Evolutionary conservation across 768 basidiomycete genomes (phyloP), one percentile per base, ranked within the genome.

Genomic region (Phaffia tasmanica): DNA sequence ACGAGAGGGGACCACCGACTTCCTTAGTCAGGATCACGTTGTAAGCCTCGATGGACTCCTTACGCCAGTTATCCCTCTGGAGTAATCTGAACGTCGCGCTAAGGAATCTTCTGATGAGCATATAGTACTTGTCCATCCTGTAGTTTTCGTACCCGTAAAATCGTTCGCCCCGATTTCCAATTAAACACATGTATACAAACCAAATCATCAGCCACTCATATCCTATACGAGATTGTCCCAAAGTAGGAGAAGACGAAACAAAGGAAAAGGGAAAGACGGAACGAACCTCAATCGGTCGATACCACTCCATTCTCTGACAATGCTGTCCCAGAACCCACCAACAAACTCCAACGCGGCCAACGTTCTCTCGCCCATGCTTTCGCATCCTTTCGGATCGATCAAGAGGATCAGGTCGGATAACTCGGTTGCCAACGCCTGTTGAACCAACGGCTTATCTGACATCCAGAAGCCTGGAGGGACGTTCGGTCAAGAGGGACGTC

Each of bases 361-460:
- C 9, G 51, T 83, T 78, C 27, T 79, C 67, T 71, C 56, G 61
- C 56, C 18, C 58, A 65, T 23, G 60, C 47, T 51, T 1, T 42
- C 27, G 27, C 16, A n/a, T 25, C 56, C 21, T 71, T 2, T 80
- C 77, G 66, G 80, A 77, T 30, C 82, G 78, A 93, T 88, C 14
- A 80, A 81, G 57, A 97, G 78, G 6, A 92, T 73, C 49, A 97
- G 79, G 70, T 89, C 85, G 21, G 94, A 87, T 49, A 99, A 78
- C 71, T 92, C 88, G 19, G 81, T 80, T 0, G 94, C 90, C 19
- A 99, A 81, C 18, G 85, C 86, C 75, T 98, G 94, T 75, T 98
- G 94, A 9, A 97, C 88, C 11, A 93, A 81, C 4, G 93, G 93
- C 74, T 98, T 99, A 78, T 99, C 94, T 14, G 93, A 97, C 92